Conservation (phyloP, 768 basidiomycete genomes). For the Tricholoma furcatifolium region DNA sequence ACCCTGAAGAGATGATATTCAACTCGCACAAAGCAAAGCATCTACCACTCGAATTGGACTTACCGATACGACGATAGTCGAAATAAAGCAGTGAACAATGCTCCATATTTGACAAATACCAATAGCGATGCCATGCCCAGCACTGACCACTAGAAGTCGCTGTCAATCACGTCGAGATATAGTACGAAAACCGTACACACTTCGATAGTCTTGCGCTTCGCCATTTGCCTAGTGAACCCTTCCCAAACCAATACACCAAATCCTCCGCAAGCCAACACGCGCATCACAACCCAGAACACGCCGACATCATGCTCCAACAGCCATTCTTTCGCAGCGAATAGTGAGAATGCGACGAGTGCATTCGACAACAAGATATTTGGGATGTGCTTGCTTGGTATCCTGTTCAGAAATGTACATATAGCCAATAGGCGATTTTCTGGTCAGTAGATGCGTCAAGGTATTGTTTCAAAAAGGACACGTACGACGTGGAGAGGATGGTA, state of each 20-base stretch:
- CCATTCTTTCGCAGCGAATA: constrained; percentile 67
- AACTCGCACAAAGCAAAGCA: neutral
- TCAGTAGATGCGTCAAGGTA: constrained; percentile 3
- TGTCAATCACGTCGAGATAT: constrained; percentile 3
- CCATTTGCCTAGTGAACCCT: constrained; percentile 48
- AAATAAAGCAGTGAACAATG: constrained; percentile 67
- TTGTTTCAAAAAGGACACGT: constrained; percentile 23
- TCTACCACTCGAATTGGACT: constrained; percentile 15
- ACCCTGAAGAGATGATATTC: constrained; percentile 44
- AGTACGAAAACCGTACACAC: constrained; percentile 36
- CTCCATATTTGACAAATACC: constrained; percentile 66
- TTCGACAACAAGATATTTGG: constrained; percentile 61
- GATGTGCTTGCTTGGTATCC: constrained; percentile 52
- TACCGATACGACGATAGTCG: constrained; percentile 69
- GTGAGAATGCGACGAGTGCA: constrained; percentile 58
- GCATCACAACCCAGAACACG: constrained; percentile 75
- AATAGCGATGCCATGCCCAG: constrained; percentile 66
- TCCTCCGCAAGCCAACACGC: constrained; percentile 72
- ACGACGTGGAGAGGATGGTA: constrained; percentile 55
- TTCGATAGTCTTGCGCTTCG: constrained; percentile 57
- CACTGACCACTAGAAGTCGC: constrained; percentile 59
- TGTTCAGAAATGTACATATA: constrained; percentile 20
- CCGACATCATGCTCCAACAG: constrained; percentile 65
- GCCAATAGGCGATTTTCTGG: constrained; percentile 17
- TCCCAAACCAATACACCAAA: constrained; percentile 64